Base-by-base conservation (phyloP, 2,329 filamentous ascomycete species). In the Metarhizium robertsii region DNA sequence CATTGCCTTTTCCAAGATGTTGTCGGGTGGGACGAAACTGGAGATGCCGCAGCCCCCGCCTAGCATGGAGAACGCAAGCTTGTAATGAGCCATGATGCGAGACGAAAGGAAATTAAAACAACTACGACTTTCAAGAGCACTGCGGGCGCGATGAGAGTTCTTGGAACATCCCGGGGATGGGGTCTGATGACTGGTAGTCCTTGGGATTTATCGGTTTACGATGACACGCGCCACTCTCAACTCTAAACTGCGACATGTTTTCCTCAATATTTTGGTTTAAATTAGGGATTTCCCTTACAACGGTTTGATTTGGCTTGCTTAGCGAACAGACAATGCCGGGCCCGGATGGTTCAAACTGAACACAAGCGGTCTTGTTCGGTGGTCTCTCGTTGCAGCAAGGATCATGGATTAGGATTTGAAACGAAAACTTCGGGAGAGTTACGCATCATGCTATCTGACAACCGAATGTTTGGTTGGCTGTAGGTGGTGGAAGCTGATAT, bases 1-100 rank as follows among this genome's bases (percentile, higher is more conserved):
- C 65, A 97, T 99, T 68, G 92, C 89, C 8, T 92, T 96, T 76
- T 88, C 91, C 72, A 86, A 92, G 72, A 91, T 96, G 87, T 88
- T 96, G 82, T 89, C 92, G 40, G 88, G 91, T 60, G 87, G 86
- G 71, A 95, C 90, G 61, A 87, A 87, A 75, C 76, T 95, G 64
- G 90, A 96, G 75, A 84, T 67, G 54, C 68, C 68, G 29, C 64
- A 67, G 57, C 64, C 65, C 18, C 68, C 67, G 48, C 67, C 66
- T n/a, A 65, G 59, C 58, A 57, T 59, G 52, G 65, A 69, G 54
- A 55, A 58, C n/a, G 61, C 61, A n/a, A 62, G 61, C 25, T 51
- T 69, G 58, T 69, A 61, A 61, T 34, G 40, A 20, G 32, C 3
- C 29, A 29, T 30, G 38, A 48, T 11, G 20, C 32, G 47, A 25